phyloP scores from a whole-genome alignment of 2,329 filamentous ascomycete genomes.

The Pleurostoma richardsiae region DNA sequence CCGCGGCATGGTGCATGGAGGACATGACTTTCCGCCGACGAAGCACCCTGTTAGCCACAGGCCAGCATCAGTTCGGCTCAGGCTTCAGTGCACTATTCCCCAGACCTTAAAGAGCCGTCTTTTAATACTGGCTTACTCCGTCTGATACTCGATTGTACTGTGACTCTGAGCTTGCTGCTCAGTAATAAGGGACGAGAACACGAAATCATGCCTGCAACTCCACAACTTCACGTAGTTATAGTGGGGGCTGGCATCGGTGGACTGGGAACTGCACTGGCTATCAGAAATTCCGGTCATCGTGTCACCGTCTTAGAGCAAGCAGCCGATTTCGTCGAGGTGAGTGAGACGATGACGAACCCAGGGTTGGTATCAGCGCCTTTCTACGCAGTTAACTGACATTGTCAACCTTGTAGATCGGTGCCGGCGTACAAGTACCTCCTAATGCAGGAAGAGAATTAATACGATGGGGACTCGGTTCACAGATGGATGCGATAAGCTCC shows the following conservation, averaged over 20 bases:
- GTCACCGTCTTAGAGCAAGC: constrained; percentile 4
- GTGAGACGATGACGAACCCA: not conserved
- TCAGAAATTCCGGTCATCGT: not conserved
- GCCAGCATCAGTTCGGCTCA: too few relatives aligned
- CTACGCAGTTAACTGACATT: not conserved
- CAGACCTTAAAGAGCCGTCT: too few relatives aligned
- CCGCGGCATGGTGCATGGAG: too few relatives aligned
- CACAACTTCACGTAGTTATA: constrained; percentile 1
- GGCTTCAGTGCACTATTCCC: too few relatives aligned
- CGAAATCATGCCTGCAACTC: constrained; percentile 1
- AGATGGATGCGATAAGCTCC: constrained; percentile 6
- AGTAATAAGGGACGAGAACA: not conserved
- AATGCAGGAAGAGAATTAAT: not conserved
- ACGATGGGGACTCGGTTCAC: constrained; percentile 1
- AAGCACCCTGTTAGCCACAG: too few relatives aligned
- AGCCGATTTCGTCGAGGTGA: constrained; percentile 2
- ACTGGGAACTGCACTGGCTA: constrained; percentile 1
- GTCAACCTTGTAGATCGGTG: not conserved
- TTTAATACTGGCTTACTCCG: too few relatives aligned
- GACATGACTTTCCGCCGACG: too few relatives aligned
- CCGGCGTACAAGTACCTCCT: constrained; percentile 2
- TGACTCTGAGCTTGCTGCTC: constrained; percentile 34
- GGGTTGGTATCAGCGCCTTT: too few relatives aligned
- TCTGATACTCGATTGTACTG: not conserved
- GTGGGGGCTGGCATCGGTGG: constrained; percentile 4